Evolutionary conservation across 1,284 basidiomycete species (phyloP), one percentile per base, ranked within the genome.

Genomic region (Abortiporus biennis): DNA sequence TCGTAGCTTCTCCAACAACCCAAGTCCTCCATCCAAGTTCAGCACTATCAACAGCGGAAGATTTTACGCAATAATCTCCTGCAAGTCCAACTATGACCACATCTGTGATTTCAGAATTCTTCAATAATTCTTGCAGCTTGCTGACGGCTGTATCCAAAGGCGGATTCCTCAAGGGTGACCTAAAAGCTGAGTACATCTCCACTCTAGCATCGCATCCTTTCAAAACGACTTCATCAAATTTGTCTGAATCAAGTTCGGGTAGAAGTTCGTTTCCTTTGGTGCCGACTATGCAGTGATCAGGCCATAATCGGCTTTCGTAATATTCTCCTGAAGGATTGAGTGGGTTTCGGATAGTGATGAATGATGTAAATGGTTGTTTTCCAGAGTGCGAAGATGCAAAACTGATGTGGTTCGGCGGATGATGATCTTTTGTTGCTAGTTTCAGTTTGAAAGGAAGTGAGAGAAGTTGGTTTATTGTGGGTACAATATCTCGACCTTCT

Each of bases 41-140:
- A 48, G 54, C 58, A 4, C 68, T 64, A 43, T 74, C 71, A 32
- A 71, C 53, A 22, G 70, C 71, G 3, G 67, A 69, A 11, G 51
- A 55, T 22, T 58, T 54, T 13, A 78, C 73, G 52, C 80, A 84
- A 51, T 73, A 81, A 54, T 83, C 80, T 13, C 75, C 73, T 32
- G 80, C 80, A 15, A 85, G 61, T 3, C 80, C 80, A 1, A 65
- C 67, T 3, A 82, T 64, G 27, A 76, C 70, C 6, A 81, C 66
- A 38, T 64, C 62, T 20, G 59, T 57, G 2, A 78, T 63, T 3
- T 53, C 61, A 29, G 56, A 48, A 4, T 54, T 51, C 37, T 55
- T 52, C 33, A 79, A 60, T 33, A 57, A 53, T 19, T 51, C 48
- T 30, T 57, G 57, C 5, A 76, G 49, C 22, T 50, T 57, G 41